These are phyloP conservation scores for Cyclostephanos tholiformis DNA, from an alignment of 108 stramenopile genomes.

Conservation along the genomic window DNA sequence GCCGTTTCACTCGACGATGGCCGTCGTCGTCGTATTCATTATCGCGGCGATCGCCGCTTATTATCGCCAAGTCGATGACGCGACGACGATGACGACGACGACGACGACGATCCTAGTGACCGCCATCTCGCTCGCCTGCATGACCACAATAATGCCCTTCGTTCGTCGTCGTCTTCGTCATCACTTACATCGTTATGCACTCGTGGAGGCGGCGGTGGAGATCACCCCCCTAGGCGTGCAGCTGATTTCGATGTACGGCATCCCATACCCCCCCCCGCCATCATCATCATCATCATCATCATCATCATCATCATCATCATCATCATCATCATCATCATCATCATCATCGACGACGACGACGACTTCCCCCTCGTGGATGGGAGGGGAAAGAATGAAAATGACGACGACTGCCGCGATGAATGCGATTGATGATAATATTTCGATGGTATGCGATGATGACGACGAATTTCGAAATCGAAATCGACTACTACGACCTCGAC, in stretches of 20 bases:
- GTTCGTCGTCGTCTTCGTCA: not conserved
- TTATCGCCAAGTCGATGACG: not conserved
- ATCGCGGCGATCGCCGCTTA: no score
- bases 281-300: no score
- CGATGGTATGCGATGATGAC: not conserved
- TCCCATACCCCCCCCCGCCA: no score
- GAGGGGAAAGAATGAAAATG: not conserved
- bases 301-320: no score
- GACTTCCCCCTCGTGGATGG: not conserved
- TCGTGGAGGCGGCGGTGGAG: constrained; percentile 29
- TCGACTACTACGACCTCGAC: not conserved
- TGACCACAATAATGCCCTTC: no score
- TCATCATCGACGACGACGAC: no score
- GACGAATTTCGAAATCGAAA: no score
- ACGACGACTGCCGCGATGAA: not conserved
- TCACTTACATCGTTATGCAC: not conserved
- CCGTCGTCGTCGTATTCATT: not conserved
- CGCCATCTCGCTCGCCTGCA: no score
- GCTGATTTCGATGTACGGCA: constrained; percentile 24
- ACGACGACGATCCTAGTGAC: not conserved
- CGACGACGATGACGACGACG: not conserved
- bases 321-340: no score
- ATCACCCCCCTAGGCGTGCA: constrained; percentile 31
- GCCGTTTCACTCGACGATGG: not conserved
- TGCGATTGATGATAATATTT: not conserved